Percentiles rank a stretch among this genome's conserved stretches.
Evolutionary conservation across 164 flowering plant genomes (phyloP).

Genomic region (Tetrastigma voinierianum): DNA sequence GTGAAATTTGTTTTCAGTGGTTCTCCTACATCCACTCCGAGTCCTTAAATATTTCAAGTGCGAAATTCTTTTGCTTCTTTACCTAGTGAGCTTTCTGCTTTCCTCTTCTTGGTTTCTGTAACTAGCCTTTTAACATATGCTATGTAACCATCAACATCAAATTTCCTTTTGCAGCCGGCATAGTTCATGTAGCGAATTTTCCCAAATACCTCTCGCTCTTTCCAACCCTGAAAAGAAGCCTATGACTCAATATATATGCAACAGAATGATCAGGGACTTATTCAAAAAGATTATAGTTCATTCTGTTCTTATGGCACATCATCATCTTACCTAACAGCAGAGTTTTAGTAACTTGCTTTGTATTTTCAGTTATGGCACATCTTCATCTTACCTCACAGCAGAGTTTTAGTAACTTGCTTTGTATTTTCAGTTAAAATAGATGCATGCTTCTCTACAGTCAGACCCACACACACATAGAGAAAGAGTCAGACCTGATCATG

Average conservation of each 20-base stretch:
- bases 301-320: too few species aligned
- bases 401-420: too few species aligned
- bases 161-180: slow-evolving; percentile 94
- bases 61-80: slow-evolving; percentile 23
- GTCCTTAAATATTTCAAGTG: neutral
- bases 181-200: slow-evolving; percentile 94
- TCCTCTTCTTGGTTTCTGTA: slow-evolving; percentile 75
- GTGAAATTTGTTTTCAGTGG: too few species aligned
- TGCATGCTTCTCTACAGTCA: too few species aligned
- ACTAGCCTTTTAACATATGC: slow-evolving; percentile 60
- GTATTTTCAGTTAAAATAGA: too few species aligned
- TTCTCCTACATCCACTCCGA: neutral
- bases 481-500: slow-evolving; percentile 77
- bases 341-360: too few species aligned
- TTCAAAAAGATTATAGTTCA: too few species aligned
- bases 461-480: too few species aligned
- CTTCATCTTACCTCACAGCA: too few species aligned
- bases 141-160: slow-evolving; percentile 91
- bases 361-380: too few species aligned
- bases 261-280: neutral
- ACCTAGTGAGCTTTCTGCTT: slow-evolving; percentile 26
- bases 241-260: neutral
- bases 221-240: slow-evolving; percentile 70
- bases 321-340: too few species aligned
- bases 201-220: slow-evolving; percentile 82